Evolutionary conservation across 1,139 yeast species (phyloP), one percentile per base, ranked within the genome.

Genomic region (Candida frijolesensis): DNA sequence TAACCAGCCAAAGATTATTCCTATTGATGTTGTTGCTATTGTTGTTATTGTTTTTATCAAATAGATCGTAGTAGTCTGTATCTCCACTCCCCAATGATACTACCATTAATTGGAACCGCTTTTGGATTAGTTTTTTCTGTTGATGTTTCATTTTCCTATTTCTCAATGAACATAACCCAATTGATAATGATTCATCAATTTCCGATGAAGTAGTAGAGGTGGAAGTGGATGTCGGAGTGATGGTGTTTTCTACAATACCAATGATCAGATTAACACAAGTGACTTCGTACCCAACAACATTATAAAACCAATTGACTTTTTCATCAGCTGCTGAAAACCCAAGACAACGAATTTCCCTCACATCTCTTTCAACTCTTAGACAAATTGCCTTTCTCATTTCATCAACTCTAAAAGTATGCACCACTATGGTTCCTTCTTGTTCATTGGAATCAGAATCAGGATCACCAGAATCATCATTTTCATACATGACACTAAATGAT

Each of bases 361-460:
- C 90, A 68, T 90, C 96, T 78, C 97, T 85, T 67, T 90, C 96
- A 37, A 88, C 96, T 68, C 96, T 82, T 50, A 89, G 70, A 67
- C 97, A 90, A 45, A 90, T 90, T 59, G 83, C 85, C 54, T 83
- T 87, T 53, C 86, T 76, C 61, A 87, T 87, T 33, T 61, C 63
- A 53, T 85, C 89, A 47, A 86, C 82, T 46, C 80, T 80, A 60
- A 83, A 84, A 0, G 95, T 85, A 60, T 89, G 96, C 66, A 88
- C 72, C 7, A 87, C 84, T 45, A 89, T 71, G 0, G 83, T 79
- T 8, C 78, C 78, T 0, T 78, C 72, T 50, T 81, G 85, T 11
- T 32, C n/a, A 56, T 85, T 89, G 40, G 85, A 85, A 64, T 89
- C 11, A 34, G 7, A 4, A 34, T 16, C 19, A 5, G 1, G 3